Conservation (phyloP, 108 stramenopile genomes). For the Halocafeteria seosinensis region DNA sequence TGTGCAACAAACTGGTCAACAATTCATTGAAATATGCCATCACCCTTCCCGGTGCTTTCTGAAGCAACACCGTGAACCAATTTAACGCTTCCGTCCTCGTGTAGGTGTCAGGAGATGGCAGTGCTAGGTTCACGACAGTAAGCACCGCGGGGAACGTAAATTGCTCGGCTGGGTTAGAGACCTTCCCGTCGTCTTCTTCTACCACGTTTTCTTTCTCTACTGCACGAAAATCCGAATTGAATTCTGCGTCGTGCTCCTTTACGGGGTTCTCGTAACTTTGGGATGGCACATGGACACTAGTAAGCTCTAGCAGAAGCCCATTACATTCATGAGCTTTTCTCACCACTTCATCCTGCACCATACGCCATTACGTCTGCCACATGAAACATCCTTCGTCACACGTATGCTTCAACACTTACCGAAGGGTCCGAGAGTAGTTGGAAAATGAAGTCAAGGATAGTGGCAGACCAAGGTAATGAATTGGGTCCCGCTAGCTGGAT, state of each 20-base stretch:
- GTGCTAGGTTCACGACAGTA: neutral
- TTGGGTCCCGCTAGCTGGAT: neutral
- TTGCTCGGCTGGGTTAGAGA: no score
- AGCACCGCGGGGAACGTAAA: neutral
- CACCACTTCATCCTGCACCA: no score
- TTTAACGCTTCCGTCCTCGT: constrained; percentile 71
- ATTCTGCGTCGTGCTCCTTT: neutral
- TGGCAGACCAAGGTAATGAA: neutral
- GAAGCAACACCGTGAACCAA: constrained; percentile 95
- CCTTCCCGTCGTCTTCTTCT: no score
- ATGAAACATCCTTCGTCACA: no score
- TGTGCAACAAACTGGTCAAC: constrained; percentile 66
- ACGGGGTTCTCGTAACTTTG: neutral
- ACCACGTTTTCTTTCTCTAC: neutral
- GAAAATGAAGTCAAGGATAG: neutral
- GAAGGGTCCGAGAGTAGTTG: no score
- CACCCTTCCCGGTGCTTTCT: constrained; percentile 72
- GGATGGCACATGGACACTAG: neutral
- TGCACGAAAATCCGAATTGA: neutral
- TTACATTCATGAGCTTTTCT: no score
- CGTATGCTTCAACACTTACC: no score
- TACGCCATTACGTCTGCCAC: no score
- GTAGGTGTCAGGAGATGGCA: neutral
- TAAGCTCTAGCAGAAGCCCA: neutral
- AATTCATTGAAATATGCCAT: constrained; percentile 59